Base-by-base conservation (phyloP, 176 grass and related monocot species). In the Urochloa ruziziensis region DNA sequence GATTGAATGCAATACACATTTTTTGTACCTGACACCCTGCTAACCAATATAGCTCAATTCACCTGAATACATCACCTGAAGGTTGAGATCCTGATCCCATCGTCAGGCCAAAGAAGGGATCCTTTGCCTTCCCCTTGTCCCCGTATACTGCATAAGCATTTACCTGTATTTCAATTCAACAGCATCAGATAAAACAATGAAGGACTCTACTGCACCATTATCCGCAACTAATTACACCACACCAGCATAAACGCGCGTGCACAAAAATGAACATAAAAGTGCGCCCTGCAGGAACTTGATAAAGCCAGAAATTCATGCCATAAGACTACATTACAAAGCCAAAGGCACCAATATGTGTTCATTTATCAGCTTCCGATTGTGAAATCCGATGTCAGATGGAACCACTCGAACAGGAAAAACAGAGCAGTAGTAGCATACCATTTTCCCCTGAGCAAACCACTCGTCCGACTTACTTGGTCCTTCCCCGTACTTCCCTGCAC, bases 61-160 rank as follows among this genome's bases (percentile, higher is more conserved):
- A 95, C 96, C 91, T 93, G 87, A 95, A 95, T 85, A 95, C 70
- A 73, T 95, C 96, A 65, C 79, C 74, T 29, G 93, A 80, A 79
- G 89, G 84, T 86, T 95, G 96, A 23, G 93, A 98, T 59, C 51
- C 69, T 72, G 91, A 75, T 75, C 93, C 93, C 96, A 98, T 91
- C 60, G 96, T 93, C 82, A 98, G 91, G n/a, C 93, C 93, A 33
- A 98, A 95, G 70, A 98, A 92, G 27, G 96, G 93, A 78, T 98
- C 96, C 66, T 94, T 98, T 59, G 93, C 96, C 74, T 93, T 98
- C 67, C 88, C 96, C 75, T 91, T 98, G 69, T 86, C 80, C 47
- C 96, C 89, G 52, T 94, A 95, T 52, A 95, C 74, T 32, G 79
- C 80, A 90, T 98, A 75, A 65, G 96, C 96, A 69, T 95, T 94